phyloP scores from a whole-genome alignment of 768 basidiomycete genomes.

The Podaxis carcinomalis region DNA sequence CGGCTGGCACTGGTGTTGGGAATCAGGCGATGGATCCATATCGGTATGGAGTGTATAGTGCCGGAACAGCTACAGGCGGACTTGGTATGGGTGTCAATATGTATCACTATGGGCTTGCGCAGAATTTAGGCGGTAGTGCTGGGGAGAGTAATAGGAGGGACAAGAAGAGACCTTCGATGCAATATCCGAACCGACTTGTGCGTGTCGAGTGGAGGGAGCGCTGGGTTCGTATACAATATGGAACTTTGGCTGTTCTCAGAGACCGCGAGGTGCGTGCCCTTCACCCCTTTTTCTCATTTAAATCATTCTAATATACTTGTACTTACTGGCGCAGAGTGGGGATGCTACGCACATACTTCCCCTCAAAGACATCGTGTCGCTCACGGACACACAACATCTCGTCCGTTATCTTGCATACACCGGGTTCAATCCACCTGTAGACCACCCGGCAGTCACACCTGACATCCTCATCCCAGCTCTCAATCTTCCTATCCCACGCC shows the following conservation, averaged over 20 bases:
- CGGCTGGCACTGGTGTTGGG: background rate
- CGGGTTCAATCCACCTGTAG: conserved; percentile 3
- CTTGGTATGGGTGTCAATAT: background rate
- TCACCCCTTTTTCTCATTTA: background rate
- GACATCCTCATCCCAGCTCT: background rate
- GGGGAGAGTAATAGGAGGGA: background rate
- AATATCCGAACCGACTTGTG: conserved; percentile 12
- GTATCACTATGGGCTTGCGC: conserved; percentile 3
- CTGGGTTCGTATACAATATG: conserved; percentile 60
- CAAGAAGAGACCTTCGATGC: background rate
- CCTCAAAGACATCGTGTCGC: conserved; percentile 9
- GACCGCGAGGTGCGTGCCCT: conserved; percentile 42
- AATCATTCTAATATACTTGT: background rate
- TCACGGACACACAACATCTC: conserved; percentile 13
- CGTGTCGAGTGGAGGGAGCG: conserved; percentile 60
- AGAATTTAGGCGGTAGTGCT: background rate
- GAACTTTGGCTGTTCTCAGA: conserved; percentile 49
- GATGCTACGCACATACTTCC: conserved; percentile 12
- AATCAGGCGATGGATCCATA: background rate
- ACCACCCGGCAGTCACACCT: background rate
- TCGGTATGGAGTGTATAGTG: conserved; percentile 1
- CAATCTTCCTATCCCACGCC: conserved; percentile 2
- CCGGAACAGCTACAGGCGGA: background rate
- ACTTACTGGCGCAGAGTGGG: conserved; percentile 2
- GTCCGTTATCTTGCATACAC: conserved; percentile 10